Evolutionary conservation across 306 rosid species (phyloP), one percentile per base, ranked within the genome.

Genomic region (Cucumis melo): DNA sequence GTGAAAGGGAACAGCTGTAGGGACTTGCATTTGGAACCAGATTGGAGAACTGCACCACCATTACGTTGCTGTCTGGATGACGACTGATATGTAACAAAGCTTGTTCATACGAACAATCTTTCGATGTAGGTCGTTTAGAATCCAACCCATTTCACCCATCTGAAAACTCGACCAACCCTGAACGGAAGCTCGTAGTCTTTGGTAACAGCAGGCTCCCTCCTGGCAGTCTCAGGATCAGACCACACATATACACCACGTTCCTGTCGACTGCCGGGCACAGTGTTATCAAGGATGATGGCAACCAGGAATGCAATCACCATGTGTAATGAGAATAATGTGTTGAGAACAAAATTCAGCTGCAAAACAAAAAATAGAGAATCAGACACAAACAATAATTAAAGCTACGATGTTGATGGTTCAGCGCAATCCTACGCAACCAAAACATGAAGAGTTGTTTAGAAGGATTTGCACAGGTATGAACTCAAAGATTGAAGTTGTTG

Each of bases 111-210:
- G 19, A 14, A 54, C 2, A 10, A 14, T 58, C 20, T 1, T 48
- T 3, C 6, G 2, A 65, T n/a, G 16, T 7, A 20, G 19, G 60
- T 20, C 41, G 38, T 38, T 77, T 77, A 92, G 14, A 90, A 78
- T 54, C 99, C 99, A 51, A 95, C 99, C 96, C 99, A 95, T 80
- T 95, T 92, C 75, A 92, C 98, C 97, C 97, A 94, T 85, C 91
- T 82, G 91, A 94, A 94, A 83, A 87, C 73, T 79, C 96, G 85
- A 83, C 99, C 90, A 77, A 90, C 81, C 85, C 88, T 79, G 84
- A 88, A 92, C 78, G 99, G 99, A 78, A 94, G 84, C 65, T 80
- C 87, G 21, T 94, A 94, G 84, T 94, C 99, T 75, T 88, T 88
- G 24, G 89, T 59, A 75, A 92, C 92, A 32, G 96, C 93, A 60